Evolutionary conservation across 768 basidiomycete species (phyloP).

Genomic region (Tylopilus plumbeoviolaceoides): DNA sequence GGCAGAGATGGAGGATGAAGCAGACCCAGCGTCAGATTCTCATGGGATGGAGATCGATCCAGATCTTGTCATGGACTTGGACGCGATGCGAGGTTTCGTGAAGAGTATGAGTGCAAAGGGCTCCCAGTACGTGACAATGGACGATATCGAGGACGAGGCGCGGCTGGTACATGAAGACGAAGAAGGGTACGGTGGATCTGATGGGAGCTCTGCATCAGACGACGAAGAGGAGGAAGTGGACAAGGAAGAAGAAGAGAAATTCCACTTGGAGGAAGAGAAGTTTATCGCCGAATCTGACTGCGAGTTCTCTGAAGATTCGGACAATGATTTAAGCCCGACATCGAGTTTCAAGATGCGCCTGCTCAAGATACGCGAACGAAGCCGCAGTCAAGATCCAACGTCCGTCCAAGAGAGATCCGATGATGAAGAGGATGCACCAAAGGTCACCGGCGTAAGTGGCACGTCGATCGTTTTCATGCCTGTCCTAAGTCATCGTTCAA

Average conservation of each 20-base stretch:
- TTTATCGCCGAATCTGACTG: constrained; percentile 36
- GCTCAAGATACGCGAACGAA: constrained; percentile 27
- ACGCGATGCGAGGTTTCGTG: constrained; percentile 53
- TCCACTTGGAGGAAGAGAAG: constrained; percentile 44
- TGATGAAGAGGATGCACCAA: constrained; percentile 20
- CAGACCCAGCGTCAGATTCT: constrained; percentile 27
- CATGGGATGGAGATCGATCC: constrained; percentile 62
- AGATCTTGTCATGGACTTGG: constrained; percentile 44
- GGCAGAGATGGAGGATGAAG: constrained; percentile 21
- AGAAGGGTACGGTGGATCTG: constrained; percentile 27
- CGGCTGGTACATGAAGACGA: constrained; percentile 49
- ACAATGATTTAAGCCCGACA: constrained; percentile 33
- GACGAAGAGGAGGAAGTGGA: constrained; percentile 39
- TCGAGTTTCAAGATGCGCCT: constrained; percentile 36
- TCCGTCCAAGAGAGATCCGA: constrained; percentile 12
- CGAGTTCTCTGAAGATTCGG: constrained; percentile 26
- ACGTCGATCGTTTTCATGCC: background rate
- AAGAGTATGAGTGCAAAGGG: constrained; percentile 47
- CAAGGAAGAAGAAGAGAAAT: constrained; percentile 37
- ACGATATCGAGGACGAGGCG: constrained; percentile 58
- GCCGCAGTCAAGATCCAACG: constrained; percentile 13
- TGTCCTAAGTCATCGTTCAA: constrained; percentile 48
- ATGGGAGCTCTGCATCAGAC: constrained; percentile 25
- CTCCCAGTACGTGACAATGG: constrained; percentile 52
- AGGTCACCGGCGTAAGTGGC: constrained; percentile 46